Conservation (phyloP, 2,329 filamentous ascomycete species). For the Emmonsiellopsis sp. region DNA sequence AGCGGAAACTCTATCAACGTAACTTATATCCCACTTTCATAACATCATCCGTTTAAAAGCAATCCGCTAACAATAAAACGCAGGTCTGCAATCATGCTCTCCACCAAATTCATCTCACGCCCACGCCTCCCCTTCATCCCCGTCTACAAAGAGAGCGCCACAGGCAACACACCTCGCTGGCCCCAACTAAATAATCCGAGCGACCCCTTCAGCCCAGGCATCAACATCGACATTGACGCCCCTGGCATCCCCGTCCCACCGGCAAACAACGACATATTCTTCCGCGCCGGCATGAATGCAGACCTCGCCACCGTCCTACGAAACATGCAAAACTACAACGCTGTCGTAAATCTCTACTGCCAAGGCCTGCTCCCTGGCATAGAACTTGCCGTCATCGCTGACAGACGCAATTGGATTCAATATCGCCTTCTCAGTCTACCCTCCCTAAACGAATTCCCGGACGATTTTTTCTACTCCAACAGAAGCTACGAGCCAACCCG, state of each 20-base stretch:
- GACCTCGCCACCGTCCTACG: conserved; percentile 12
- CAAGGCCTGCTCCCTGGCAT: conserved; percentile 12
- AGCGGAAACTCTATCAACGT: conserved; percentile 30
- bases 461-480: conserved; percentile 5
- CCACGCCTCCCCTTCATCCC: conserved; percentile 16
- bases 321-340: conserved; percentile 19
- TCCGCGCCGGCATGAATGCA: conserved; percentile 2
- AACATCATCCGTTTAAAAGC: neutral
- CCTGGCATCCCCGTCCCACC: neutral
- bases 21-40: conserved; percentile 8
- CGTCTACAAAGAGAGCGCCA: conserved; percentile 13
- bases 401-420: conserved; percentile 32
- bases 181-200: neutral
- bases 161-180: conserved; percentile 13
- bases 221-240: neutral
- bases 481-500: conserved; percentile 27
- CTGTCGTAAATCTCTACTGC: conserved; percentile 15
- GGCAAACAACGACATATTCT: neutral
- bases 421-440: conserved; percentile 25
- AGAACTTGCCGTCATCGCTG: conserved; percentile 14
- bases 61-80: neutral
- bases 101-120: conserved; percentile 15
- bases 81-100: conserved; percentile 16
- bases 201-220: neutral
- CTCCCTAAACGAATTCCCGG: conserved; percentile 14